Percentiles rank a stretch among this genome's conserved stretches.
Conservation (phyloP, 2,329 filamentous ascomycete genomes). For the Claviceps digitariae region DNA sequence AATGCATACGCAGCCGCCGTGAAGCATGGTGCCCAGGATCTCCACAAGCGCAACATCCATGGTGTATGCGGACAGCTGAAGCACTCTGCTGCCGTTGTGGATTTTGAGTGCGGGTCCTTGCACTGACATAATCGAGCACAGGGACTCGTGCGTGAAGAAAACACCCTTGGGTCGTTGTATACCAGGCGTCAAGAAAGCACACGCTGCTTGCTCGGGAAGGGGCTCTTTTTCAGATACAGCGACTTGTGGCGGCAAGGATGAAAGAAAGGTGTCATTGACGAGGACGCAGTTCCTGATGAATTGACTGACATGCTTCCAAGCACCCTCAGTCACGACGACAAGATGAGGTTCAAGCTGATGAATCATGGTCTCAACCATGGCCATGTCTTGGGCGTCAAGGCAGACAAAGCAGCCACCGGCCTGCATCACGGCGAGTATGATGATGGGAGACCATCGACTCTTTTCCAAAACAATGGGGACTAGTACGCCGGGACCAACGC, state of each 20-base stretch:
- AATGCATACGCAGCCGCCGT: conserved; percentile 46
- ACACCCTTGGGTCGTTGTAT: conserved; percentile 42
- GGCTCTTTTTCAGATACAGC: conserved; percentile 18
- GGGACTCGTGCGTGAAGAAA: conserved; percentile 45
- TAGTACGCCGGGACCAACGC: conserved; percentile 37
- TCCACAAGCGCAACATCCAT: conserved; percentile 40
- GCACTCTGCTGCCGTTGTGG: conserved; percentile 35
- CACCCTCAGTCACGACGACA: conserved; percentile 30
- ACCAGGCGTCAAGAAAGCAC: conserved; percentile 44
- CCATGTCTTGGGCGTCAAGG: conserved; percentile 31
- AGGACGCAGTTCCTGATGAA: conserved; percentile 27
- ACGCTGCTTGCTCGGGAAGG: conserved; percentile 36
- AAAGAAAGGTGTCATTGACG: conserved; percentile 28
- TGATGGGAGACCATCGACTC: conserved; percentile 52
- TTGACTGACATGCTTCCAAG: conserved; percentile 24
- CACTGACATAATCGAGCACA: conserved; percentile 39
- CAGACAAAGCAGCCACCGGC: conserved; percentile 37
- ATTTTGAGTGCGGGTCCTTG: conserved; percentile 38
- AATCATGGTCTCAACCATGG: conserved; percentile 28
- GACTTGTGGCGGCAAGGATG: conserved; percentile 19
- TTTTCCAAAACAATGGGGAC: conserved; percentile 59
- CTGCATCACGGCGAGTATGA: conserved; percentile 56
- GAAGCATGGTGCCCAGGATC: conserved; percentile 35
- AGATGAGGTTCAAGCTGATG: conserved; percentile 29
- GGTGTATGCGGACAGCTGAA: conserved; percentile 40